phyloP scores from a whole-genome alignment of 371 early-diverging fungal species.

The Syncephalastrum sp. region DNA sequence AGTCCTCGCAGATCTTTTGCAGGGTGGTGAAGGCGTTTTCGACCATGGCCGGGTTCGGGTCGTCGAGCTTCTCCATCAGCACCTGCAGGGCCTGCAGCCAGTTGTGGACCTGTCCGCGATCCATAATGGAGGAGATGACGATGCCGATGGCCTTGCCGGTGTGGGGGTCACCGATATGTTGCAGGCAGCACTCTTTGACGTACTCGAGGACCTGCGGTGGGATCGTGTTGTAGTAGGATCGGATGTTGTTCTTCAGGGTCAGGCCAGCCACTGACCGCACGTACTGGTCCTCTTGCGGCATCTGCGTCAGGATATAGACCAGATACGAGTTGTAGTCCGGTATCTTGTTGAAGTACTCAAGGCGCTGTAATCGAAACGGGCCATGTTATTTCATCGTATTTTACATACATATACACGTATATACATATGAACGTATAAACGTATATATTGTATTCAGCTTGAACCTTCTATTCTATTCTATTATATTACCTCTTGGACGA shows the following conservation, averaged over 20 bases:
- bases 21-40: slow-evolving; percentile 88
- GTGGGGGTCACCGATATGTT: slow-evolving; percentile 73
- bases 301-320: slow-evolving; percentile 78
- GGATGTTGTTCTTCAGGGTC: slow-evolving; percentile 84
- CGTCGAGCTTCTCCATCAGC: slow-evolving; percentile 75
- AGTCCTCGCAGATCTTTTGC: slow-evolving; percentile 93
- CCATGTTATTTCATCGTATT: background rate
- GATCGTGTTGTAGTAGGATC: slow-evolving; percentile 58
- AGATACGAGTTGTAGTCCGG: slow-evolving; percentile 92
- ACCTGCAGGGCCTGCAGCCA: slow-evolving; percentile 85
- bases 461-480: background rate
- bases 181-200: slow-evolving; percentile 72
- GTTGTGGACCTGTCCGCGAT: slow-evolving; percentile 62
- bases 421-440: too few species aligned
- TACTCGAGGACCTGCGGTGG: slow-evolving; percentile 68
- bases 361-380: slow-evolving; percentile 53
- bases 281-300: slow-evolving; percentile 60
- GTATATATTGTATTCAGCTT: too few species aligned
- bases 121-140: slow-evolving; percentile 82
- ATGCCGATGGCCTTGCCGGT: slow-evolving; percentile 67
- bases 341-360: slow-evolving; percentile 79
- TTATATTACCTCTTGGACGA: slow-evolving; percentile 40
- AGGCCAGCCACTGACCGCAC: slow-evolving; percentile 87
- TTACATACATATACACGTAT: too few species aligned
- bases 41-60: slow-evolving; percentile 65